A percentile compares a stretch with the other conserved stretches of the same genome.
Conservation (phyloP, 2,329 filamentous ascomycete species). For the Apiospora rasikravindrae region DNA sequence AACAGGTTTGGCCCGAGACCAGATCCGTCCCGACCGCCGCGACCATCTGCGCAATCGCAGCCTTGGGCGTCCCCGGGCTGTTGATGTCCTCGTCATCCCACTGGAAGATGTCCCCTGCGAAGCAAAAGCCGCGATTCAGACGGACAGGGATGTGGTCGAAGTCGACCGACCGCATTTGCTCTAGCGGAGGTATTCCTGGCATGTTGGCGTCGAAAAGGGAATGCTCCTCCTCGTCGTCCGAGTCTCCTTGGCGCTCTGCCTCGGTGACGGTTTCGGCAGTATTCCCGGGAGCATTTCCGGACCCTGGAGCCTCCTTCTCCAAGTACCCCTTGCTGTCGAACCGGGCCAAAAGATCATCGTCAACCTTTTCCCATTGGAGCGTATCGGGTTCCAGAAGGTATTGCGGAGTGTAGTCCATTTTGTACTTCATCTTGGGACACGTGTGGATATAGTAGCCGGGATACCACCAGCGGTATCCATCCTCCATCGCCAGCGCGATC, state of each 20-base stretch:
- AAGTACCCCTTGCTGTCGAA: slow-evolving; percentile 64
- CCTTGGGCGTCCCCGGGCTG: slow-evolving; percentile 60
- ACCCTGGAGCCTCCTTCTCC: slow-evolving; percentile 39
- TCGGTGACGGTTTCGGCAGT: slow-evolving; percentile 17
- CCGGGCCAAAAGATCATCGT: slow-evolving; percentile 53
- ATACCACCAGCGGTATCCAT: slow-evolving; percentile 78
- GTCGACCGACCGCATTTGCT: slow-evolving; percentile 59
- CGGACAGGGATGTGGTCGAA: slow-evolving; percentile 64
- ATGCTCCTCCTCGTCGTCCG: slow-evolving; percentile 25
- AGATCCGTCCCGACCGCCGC: slow-evolving; percentile 69
- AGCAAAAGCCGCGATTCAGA: slow-evolving; percentile 40
- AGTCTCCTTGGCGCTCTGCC: slow-evolving; percentile 22
- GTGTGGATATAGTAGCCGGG: slow-evolving; percentile 81
- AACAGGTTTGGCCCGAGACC: slow-evolving; percentile 55
- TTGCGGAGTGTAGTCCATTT: slow-evolving; percentile 78
- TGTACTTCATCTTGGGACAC: slow-evolving; percentile 85
- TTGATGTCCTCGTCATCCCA: slow-evolving; percentile 63
- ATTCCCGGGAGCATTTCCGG: neutral
- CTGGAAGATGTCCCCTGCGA: slow-evolving; percentile 45
- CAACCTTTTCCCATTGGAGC: slow-evolving; percentile 65
- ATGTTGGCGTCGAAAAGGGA: slow-evolving; percentile 65
- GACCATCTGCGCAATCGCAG: slow-evolving; percentile 69
- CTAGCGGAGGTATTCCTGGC: slow-evolving; percentile 67
- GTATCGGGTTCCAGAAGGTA: slow-evolving; percentile 74
- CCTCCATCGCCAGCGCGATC: slow-evolving; percentile 71